Conservation (phyloP, 345 rosid genomes). For the Noccaea bulbosa region DNA sequence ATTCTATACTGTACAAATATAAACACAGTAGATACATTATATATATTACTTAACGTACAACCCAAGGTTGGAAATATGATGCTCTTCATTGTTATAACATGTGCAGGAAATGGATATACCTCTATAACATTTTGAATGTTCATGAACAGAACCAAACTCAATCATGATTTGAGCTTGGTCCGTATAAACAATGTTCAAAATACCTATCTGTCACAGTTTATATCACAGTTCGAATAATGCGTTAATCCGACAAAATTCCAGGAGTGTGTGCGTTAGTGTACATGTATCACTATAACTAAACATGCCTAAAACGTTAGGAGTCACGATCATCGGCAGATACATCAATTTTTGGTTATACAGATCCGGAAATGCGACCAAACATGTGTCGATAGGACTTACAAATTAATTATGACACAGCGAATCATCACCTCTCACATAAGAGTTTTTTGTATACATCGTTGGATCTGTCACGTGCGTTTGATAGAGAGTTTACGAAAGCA, state of each 20-base stretch:
- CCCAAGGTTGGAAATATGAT: constrained; percentile 4
- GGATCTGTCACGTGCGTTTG: constrained; percentile 40
- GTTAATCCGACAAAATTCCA: not conserved
- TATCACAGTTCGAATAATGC: constrained; percentile 3
- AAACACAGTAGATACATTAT: not conserved
- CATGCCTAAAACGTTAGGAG: constrained; percentile 17
- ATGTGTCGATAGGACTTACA: constrained; percentile 38
- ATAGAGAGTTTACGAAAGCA: not conserved
- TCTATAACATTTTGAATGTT: constrained; percentile 12
- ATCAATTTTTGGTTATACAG: constrained; percentile 23
- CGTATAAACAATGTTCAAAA: not conserved
- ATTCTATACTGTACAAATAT: not conserved
- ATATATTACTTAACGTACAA: constrained; percentile 31
- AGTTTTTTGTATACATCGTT: constrained; percentile 14
- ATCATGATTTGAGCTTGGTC: not conserved
- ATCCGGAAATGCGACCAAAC: constrained; percentile 41
- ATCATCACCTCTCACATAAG: constrained; percentile 16
- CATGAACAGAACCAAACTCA: constrained; percentile 1
- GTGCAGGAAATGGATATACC: not conserved
- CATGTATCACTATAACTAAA: not conserved
- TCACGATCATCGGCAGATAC: constrained; percentile 29
- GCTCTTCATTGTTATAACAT: constrained; percentile 13
- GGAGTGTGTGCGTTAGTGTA: constrained; percentile 12
- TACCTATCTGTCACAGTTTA: not conserved
- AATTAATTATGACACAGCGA: constrained; percentile 27